Percentiles rank a stretch among this genome's conserved stretches.
Conservation (phyloP, 768 basidiomycete genomes). For the Phaeolepiota aurea region DNA sequence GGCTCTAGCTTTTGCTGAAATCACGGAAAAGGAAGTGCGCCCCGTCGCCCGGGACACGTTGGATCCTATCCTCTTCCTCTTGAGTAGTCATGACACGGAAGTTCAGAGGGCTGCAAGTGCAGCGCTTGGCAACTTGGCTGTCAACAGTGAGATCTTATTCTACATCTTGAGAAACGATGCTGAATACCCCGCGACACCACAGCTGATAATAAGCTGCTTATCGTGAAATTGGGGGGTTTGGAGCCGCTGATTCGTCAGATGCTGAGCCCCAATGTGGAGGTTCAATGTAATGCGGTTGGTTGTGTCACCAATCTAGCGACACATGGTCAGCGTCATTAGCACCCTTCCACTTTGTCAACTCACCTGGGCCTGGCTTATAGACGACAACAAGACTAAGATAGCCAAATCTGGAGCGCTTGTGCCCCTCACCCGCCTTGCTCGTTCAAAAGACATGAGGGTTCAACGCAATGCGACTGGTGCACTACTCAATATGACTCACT, state of each 20-base stretch:
- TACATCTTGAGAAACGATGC: no score
- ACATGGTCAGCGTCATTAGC: slow-evolving; percentile 58
- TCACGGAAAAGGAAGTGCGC: slow-evolving; percentile 98
- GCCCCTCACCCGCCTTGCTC: slow-evolving; percentile 89
- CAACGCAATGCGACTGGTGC: slow-evolving; percentile 98
- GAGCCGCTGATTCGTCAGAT: slow-evolving; percentile 98
- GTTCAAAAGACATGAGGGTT: slow-evolving; percentile 98
- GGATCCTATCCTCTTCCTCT: slow-evolving; percentile 94
- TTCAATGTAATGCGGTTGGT: slow-evolving; percentile 98
- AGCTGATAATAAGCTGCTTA: slow-evolving; percentile 99
- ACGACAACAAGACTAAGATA: slow-evolving; percentile 99
- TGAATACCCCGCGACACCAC: no score
- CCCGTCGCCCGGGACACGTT: slow-evolving; percentile 95
- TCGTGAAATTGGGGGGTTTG: slow-evolving; percentile 94
- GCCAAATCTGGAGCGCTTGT: slow-evolving; percentile 99
- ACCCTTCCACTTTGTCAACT: slow-evolving; percentile 6
- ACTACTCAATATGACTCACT: slow-evolving; percentile 98
- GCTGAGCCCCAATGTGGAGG: slow-evolving; percentile 97
- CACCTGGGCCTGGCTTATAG: slow-evolving; percentile 27
- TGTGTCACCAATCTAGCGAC: slow-evolving; percentile 99
- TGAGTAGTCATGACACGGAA: slow-evolving; percentile 96
- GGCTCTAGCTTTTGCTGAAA: slow-evolving; percentile 97
- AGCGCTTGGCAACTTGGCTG: slow-evolving; percentile 93
- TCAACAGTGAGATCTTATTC: slow-evolving; percentile 67
- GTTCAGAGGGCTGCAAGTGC: slow-evolving; percentile 98